Evolutionary conservation across 257 asterid genomes (phyloP), one percentile per base, ranked within the genome.

Genomic region (Ballota nigra): DNA sequence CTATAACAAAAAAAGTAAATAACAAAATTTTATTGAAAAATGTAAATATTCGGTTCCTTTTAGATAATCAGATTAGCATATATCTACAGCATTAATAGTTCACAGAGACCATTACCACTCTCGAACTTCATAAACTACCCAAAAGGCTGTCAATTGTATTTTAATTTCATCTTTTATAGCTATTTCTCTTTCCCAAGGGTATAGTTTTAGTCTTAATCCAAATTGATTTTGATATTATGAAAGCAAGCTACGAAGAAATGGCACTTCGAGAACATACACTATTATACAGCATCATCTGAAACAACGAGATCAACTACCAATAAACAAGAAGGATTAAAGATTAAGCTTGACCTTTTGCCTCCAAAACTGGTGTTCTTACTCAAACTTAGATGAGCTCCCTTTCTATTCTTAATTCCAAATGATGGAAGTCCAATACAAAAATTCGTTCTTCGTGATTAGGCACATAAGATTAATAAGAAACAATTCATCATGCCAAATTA

Each of bases 381-480:
- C 10, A 5, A 29, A 41, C 20, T 20, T 18, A 67, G 33, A 15
- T 18, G 33, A 65, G 5, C 10, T 3, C 3, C 1, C 20, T 59
- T 4, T 13, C 13, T 0, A 10, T 56, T 56, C 24, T 51, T 51
- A 51, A 36, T 58, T 76, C 16, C 69, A 45, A 19, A 6, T 15
- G 31, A 61, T 47, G 19, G 11, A 59, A 71, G 15, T 45, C 68
- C 24, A 28, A 33, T 36, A 34, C 61, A 43, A 18, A 38, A 63
- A 43, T 16, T 24, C 43, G 47, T 10, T 40, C 40, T 59, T 24
- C 29, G 11, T 43, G 31, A 38, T 57, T 57, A 13, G 15, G 36
- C 62, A 40, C 29, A 70, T 36, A 66, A 57, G 45, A 22, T 31
- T 52, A n/a, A 20, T 34, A 67, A 10, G 69, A 68, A 70, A 68